Conservation (phyloP, 1,284 basidiomycete species). For the Phlebopus sp. region DNA sequence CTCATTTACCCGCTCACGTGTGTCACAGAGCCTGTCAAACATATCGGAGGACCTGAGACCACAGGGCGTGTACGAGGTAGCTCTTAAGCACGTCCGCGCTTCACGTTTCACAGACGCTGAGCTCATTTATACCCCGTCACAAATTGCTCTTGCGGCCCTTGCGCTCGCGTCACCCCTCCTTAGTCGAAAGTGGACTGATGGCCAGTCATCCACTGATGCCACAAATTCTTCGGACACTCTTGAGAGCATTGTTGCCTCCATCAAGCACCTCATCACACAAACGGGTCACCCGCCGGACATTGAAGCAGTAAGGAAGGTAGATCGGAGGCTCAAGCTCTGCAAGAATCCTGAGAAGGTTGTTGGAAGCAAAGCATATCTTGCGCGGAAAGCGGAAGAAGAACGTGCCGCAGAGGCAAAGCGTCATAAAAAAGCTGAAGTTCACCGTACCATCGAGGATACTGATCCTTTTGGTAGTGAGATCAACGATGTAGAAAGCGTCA, state of each 20-base stretch:
- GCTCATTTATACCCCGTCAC: conserved; percentile 88
- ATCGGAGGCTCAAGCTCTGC: conserved; percentile 79
- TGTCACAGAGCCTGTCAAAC: conserved; percentile 49
- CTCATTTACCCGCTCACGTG: conserved; percentile 13
- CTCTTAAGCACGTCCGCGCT: conserved; percentile 60
- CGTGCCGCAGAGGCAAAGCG: conserved; percentile 63
- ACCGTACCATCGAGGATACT: conserved; percentile 45
- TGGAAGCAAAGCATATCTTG: conserved; percentile 76
- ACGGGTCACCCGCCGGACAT: conserved; percentile 69
- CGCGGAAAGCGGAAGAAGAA: conserved; percentile 64
- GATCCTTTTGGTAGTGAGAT: conserved; percentile 70
- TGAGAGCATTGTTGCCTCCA: conserved; percentile 43
- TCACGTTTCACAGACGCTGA: conserved; percentile 90
- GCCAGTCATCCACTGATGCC: conserved; percentile 42
- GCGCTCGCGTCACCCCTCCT: conserved; percentile 62
- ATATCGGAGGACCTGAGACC: conserved; percentile 40
- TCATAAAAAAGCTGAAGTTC: conserved; percentile 58
- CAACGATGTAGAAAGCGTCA: conserved; percentile 29
- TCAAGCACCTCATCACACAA: conserved; percentile 56
- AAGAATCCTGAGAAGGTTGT: conserved; percentile 93
- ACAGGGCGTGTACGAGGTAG: conserved; percentile 53
- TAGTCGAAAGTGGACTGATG: conserved; percentile 60
- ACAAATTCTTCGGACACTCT: conserved; percentile 30
- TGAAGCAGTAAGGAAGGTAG: conserved; percentile 84
- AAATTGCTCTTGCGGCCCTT: conserved; percentile 88